Conservation (phyloP, 1,284 basidiomycete species). For the Sporisorium graminicola region DNA sequence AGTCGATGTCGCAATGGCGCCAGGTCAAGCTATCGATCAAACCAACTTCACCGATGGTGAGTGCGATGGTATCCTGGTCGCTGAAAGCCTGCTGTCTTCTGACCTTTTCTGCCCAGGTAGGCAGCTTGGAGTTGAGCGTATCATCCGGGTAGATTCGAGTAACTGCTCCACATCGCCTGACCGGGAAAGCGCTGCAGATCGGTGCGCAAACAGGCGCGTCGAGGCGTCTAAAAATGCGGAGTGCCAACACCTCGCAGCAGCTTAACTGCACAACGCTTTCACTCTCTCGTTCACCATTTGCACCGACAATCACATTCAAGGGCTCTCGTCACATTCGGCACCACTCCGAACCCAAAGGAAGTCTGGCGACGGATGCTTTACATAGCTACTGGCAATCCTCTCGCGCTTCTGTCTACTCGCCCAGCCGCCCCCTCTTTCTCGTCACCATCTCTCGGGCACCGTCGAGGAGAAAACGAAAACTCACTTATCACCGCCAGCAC, state of each 20-base stretch:
- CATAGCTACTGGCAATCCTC: no score
- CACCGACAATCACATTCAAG: not conserved
- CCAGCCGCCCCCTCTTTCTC: not conserved
- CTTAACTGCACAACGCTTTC: conserved; percentile 12
- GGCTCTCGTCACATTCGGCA: no score
- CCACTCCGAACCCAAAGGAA: no score
- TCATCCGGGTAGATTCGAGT: no score
- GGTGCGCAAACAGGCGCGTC: conserved; percentile 10
- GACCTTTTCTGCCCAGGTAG: no score
- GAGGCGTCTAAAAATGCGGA: conserved; percentile 6
- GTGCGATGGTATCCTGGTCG: no score
- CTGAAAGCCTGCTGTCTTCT: no score
- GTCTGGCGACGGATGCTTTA: no score
- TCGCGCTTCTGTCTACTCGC: not conserved
- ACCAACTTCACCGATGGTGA: no score
- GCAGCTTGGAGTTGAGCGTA: no score
- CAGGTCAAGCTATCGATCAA: no score
- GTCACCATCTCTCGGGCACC: not conserved
- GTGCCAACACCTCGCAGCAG: conserved; percentile 1
- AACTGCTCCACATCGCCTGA: conserved; percentile 20
- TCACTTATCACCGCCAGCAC: not conserved
- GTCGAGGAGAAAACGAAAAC: not conserved
- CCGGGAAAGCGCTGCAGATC: conserved; percentile 18
- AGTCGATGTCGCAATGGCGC: no score
- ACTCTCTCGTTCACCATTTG: conserved; percentile 3